phyloP scores from a whole-genome alignment of 225 moss, liverwort and hornwort species.

The Asterella californica region DNA sequence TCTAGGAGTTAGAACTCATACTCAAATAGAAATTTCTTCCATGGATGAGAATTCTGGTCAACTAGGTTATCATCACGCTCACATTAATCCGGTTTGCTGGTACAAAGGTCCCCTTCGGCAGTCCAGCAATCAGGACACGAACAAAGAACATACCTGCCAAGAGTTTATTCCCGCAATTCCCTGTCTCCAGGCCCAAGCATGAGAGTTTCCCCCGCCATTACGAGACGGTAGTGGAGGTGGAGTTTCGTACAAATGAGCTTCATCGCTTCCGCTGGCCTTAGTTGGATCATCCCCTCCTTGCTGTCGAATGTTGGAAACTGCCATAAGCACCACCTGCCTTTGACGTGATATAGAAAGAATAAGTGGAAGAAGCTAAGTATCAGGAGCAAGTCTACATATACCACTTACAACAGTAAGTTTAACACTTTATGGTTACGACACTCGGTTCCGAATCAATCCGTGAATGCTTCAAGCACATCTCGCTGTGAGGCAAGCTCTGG shows the following conservation, averaged over 20 bases:
- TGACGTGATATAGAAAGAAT: background rate
- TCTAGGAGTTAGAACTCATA: background rate
- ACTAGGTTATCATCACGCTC: no score
- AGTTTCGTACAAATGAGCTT: constrained; percentile 33
- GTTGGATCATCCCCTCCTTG: constrained; percentile 19
- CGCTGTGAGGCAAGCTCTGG: background rate
- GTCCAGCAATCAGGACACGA: background rate
- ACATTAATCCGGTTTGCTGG: background rate
- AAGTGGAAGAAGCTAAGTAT: constrained; percentile 1
- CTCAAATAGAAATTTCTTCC: background rate
- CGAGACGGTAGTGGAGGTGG: constrained; percentile 17
- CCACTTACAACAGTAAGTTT: no score
- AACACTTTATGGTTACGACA: no score
- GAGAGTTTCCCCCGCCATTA: constrained; percentile 18
- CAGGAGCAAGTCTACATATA: background rate
- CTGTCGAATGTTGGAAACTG: constrained; percentile 41
- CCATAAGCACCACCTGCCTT: constrained; percentile 50
- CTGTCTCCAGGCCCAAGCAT: constrained; percentile 55
- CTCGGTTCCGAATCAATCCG: background rate
- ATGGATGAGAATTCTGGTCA: background rate
- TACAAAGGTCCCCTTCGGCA: background rate
- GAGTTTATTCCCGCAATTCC: constrained; percentile 40
- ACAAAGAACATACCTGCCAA: constrained; percentile 43
- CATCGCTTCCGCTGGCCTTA: constrained; percentile 26
- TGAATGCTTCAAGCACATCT: background rate